A percentile compares a stretch with the other conserved stretches of the same genome.
Conservation (phyloP, 768 basidiomycete species). For the Tylopilus felleus region DNA sequence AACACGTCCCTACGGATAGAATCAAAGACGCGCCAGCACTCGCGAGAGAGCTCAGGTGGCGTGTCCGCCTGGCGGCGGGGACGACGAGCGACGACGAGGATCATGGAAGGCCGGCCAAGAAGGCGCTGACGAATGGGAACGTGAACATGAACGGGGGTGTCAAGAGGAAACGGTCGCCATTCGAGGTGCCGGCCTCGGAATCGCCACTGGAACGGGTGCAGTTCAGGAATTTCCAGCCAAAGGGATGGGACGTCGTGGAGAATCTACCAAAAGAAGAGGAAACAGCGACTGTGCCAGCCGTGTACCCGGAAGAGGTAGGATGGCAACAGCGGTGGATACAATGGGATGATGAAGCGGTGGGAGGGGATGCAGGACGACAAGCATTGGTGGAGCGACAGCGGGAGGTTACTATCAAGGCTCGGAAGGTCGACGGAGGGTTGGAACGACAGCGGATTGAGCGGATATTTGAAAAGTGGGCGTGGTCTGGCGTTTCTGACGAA, state of each 20-base stretch:
- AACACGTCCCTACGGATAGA: conserved; percentile 76
- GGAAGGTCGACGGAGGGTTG: conserved; percentile 51
- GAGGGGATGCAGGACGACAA: conserved; percentile 27
- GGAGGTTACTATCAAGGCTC: conserved; percentile 55
- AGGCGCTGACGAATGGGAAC: conserved; percentile 24
- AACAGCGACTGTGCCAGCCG: conserved; percentile 36
- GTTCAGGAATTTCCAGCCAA: conserved; percentile 70
- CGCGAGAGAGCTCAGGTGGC: conserved; percentile 85
- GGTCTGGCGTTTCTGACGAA: conserved; percentile 32
- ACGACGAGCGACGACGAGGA: conserved; percentile 67
- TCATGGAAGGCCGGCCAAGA: conserved; percentile 25
- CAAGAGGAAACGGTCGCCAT: conserved; percentile 41
- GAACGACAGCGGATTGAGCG: conserved; percentile 74
- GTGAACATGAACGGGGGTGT: conserved; percentile 24
- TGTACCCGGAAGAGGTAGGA: conserved; percentile 38
- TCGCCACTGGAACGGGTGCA: conserved; percentile 20
- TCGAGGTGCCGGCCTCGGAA: conserved; percentile 11
- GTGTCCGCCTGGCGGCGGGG: conserved; percentile 60
- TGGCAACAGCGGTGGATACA: conserved; percentile 49
- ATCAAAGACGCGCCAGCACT: conserved; percentile 79
- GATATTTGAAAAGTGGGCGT: conserved; percentile 64
- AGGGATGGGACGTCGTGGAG: conserved; percentile 56
- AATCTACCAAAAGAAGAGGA: conserved; percentile 43
- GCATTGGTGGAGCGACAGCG: conserved; percentile 44
- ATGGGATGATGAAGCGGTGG: conserved; percentile 23